These are phyloP conservation scores for Grigorovia humatica DNA, from an alignment of 805 yeast species.

Conservation along the genomic window DNA sequence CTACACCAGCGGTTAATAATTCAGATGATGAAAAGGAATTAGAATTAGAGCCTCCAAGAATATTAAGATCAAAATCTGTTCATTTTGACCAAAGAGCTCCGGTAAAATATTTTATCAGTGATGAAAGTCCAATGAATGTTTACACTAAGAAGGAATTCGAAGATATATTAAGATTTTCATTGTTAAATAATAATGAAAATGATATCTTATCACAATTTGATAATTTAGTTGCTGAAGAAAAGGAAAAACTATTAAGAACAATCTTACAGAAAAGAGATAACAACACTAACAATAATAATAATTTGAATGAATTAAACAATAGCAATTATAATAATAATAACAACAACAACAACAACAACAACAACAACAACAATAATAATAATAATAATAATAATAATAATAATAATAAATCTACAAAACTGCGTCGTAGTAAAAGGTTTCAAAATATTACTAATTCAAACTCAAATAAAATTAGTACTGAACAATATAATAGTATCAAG, in stretches of 20 bases:
- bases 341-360: not conserved
- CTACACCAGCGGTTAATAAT: slow-evolving; percentile 6
- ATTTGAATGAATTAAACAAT: not conserved
- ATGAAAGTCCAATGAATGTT: slow-evolving; percentile 76
- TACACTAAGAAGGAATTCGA: slow-evolving; percentile 26
- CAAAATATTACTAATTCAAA: slow-evolving; percentile 4
- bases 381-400: not conserved
- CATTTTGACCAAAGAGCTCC: slow-evolving; percentile 69
- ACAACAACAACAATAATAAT: not conserved
- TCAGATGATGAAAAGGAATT: not conserved
- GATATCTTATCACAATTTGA: not conserved
- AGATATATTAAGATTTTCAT: slow-evolving; percentile 14
- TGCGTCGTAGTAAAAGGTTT: slow-evolving; percentile 11
- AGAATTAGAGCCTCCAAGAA: slow-evolving; percentile 19
- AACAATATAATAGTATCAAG: not conserved
- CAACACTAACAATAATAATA: not conserved
- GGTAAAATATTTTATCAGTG: slow-evolving; percentile 62
- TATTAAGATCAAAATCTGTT: slow-evolving; percentile 60
- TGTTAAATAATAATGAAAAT: not conserved
- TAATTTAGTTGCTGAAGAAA: not conserved
- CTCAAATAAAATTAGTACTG: not conserved
- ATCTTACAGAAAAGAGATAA: not conserved
- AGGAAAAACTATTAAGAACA: not conserved
- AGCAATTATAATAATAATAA: not conserved
- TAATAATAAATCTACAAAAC: not conserved